phyloP scores from a whole-genome alignment of 2,329 filamentous ascomycete genomes.

The Dactylonectria estremocensis region DNA sequence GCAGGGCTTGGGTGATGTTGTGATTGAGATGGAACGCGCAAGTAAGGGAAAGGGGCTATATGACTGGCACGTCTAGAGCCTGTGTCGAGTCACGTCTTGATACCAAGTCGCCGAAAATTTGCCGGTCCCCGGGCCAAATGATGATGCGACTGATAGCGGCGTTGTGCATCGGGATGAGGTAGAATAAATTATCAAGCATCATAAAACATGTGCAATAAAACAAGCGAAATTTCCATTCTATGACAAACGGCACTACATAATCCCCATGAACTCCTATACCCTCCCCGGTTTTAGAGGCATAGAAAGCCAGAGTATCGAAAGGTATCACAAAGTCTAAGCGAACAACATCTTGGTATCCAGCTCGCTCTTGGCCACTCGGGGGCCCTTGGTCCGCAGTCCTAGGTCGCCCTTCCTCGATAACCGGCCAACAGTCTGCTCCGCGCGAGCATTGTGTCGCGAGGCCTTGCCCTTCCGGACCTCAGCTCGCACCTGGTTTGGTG shows the following conservation, averaged over 20 bases:
- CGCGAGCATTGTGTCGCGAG: slow-evolving; percentile 81
- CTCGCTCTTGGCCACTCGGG: slow-evolving; percentile 74
- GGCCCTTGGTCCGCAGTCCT: slow-evolving; percentile 78
- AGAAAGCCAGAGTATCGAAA: slow-evolving; percentile 48
- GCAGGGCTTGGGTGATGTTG: slow-evolving; percentile 41
- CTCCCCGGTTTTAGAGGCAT: slow-evolving; percentile 42
- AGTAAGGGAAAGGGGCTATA: slow-evolving; percentile 32
- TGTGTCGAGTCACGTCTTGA: slow-evolving; percentile 34
- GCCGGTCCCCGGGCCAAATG: slow-evolving; percentile 39
- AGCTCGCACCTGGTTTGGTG: slow-evolving; percentile 91
- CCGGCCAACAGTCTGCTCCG: slow-evolving; percentile 81
- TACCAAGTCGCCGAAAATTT: slow-evolving; percentile 44
- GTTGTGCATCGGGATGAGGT: background rate
- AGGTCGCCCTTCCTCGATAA: slow-evolving; percentile 82
- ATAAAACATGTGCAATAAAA: slow-evolving; percentile 28
- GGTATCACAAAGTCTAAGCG: slow-evolving; percentile 64
- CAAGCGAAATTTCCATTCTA: slow-evolving; percentile 35
- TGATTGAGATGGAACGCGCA: slow-evolving; percentile 30
- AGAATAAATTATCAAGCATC: slow-evolving; percentile 11
- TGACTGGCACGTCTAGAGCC: slow-evolving; percentile 27
- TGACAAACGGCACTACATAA: slow-evolving; percentile 44
- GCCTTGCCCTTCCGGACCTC: slow-evolving; percentile 86
- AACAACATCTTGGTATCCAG: slow-evolving; percentile 86
- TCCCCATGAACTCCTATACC: slow-evolving; percentile 48
- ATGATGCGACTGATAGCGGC: slow-evolving; percentile 41